Evolutionary conservation across 495 filamentous ascomycete species (phyloP).

Genomic region (Xylona heveae): DNA sequence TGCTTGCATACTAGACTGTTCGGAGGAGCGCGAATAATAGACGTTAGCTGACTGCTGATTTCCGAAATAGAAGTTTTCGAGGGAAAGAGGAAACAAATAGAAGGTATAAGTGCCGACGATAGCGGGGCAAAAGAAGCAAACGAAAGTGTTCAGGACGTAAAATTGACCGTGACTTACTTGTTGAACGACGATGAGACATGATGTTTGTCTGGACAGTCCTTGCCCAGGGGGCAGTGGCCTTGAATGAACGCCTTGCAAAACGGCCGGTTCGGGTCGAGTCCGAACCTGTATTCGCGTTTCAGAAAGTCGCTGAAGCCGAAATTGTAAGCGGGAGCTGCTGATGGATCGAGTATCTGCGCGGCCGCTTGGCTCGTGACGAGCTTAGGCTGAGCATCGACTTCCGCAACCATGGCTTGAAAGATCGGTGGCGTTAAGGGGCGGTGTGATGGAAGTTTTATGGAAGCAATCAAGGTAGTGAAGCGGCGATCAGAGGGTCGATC

Average conservation of each 20-base stretch:
- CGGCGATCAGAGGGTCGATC: too few relatives aligned
- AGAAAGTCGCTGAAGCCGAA: conserved; percentile 21
- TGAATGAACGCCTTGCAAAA: conserved; percentile 62
- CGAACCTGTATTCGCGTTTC: conserved; percentile 41
- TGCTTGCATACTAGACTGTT: conserved; percentile 87
- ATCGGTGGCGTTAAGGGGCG: too few relatives aligned
- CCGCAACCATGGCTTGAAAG: background rate
- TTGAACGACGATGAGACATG: conserved; percentile 14
- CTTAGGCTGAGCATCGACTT: background rate
- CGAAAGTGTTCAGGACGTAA: conserved; percentile 28
- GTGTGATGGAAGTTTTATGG: too few relatives aligned
- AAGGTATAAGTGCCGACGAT: too few relatives aligned
- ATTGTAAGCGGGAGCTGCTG: conserved; percentile 7
- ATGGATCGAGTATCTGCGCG: conserved; percentile 11
- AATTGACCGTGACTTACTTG: conserved; percentile 28
- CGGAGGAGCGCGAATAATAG: too few relatives aligned
- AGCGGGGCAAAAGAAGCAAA: conserved; percentile 29
- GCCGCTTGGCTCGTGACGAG: background rate
- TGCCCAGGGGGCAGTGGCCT: conserved; percentile 60
- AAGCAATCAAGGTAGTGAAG: too few relatives aligned
- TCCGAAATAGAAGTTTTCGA: too few relatives aligned
- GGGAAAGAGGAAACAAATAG: too few relatives aligned
- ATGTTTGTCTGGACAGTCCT: conserved; percentile 41
- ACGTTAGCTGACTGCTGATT: too few relatives aligned
- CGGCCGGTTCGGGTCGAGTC: conserved; percentile 49